Evolutionary conservation across 2,329 filamentous ascomycete genomes (phyloP).

Genomic region (Alternaria longipes): DNA sequence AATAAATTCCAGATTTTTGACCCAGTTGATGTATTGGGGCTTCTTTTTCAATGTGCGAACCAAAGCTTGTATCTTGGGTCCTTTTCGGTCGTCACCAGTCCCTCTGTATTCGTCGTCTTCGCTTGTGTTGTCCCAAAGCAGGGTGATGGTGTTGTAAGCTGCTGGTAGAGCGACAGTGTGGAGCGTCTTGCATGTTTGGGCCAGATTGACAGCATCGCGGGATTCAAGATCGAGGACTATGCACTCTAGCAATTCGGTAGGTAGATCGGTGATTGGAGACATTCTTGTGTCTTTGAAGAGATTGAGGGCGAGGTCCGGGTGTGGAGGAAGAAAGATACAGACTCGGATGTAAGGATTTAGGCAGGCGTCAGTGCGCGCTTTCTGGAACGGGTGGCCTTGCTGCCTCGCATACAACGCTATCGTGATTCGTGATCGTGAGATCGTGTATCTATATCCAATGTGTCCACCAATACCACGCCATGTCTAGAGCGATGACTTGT

Average conservation of each 20-base stretch:
- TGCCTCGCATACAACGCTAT: background rate
- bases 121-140: background rate
- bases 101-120: too few relatives aligned
- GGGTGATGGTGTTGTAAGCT: background rate
- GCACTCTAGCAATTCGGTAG: slow-evolving; percentile 5
- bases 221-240: slow-evolving; percentile 1
- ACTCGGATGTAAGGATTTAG: background rate
- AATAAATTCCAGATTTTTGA: background rate
- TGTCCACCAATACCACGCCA: background rate
- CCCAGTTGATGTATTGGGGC: background rate
- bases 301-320: background rate
- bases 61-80: background rate
- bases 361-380: slow-evolving; percentile 3
- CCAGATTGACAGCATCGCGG: background rate
- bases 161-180: background rate
- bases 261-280: background rate
- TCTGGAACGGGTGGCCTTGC: slow-evolving; percentile 3
- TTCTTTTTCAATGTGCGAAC: background rate
- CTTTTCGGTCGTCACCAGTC: background rate
- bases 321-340: background rate
- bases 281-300: background rate
- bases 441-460: slow-evolving; percentile 4
- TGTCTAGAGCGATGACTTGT: slow-evolving; percentile 57
- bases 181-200: slow-evolving; percentile 4
- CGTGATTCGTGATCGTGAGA: slow-evolving; percentile 9